Base-by-base conservation (phyloP, 1,139 yeast genomes). In the Debaryomycetaceae sp. region DNA sequence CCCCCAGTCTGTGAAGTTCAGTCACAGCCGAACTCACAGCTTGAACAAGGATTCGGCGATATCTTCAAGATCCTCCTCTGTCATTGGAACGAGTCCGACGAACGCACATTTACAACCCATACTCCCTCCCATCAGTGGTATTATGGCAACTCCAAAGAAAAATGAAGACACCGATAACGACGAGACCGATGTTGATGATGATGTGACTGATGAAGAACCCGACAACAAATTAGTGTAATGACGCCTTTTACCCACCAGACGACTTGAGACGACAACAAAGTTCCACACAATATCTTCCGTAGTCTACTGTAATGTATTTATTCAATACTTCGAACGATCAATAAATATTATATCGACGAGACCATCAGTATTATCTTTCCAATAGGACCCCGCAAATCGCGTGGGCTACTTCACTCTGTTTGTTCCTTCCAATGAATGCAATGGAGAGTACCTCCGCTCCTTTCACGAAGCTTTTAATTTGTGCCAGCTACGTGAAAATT, bases 101-200 rank as follows among this genome's bases (percentile, higher is more conserved):
- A 47, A 53, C 34, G 44, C 46, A 27, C 49, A 40, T 35, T 42
- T 54, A 17, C 56, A 44, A 29, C 29, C 65, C 3, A 49, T 50
- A 24, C 54, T 70, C 34, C 76, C 75, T 4, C 71, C 72, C 9
- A 60, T 69, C 24, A 49, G 66, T 7, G 71, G 73, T n/a, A 47
- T 66, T 38, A 55, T 61, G 9, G 31, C 11, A 7, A 27, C 31
- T 8, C 36, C 27, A 9, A 39, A 23, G 23, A 35, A 34, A 9
- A 11, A 34, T 22, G 35, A 36, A 24, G 41, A 39, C 34, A 37
- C 34, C 9, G 53, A 54, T 27, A 44, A 47, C 22, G 44, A 45
- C 33, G 45, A 44, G 14, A 36, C 42, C 13, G 46, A 46, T 38
- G 42, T 43, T 27, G 63, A 56, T 47, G 56, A 62, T 44, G 61